These are phyloP conservation scores for Blastomyces emzantsi DNA, from an alignment of 2,329 filamentous ascomycete genomes.

Conservation along the genomic window DNA sequence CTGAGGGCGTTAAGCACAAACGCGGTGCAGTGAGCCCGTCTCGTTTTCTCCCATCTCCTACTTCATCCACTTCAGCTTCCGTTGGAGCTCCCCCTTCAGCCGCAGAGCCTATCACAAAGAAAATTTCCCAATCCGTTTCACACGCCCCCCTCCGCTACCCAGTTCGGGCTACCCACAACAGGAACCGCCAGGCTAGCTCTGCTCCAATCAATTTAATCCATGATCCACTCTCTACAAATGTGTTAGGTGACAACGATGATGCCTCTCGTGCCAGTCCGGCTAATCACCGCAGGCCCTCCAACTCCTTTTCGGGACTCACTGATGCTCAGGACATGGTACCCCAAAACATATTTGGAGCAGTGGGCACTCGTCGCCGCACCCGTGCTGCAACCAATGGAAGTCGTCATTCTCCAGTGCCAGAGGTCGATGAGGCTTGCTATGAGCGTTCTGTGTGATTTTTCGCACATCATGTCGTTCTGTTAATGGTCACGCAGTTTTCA, in stretches of 20 bases:
- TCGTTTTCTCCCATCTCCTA: background rate
- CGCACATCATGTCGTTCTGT: background rate
- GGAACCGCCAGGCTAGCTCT: conserved; percentile 2
- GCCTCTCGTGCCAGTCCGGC: background rate
- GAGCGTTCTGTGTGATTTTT: background rate
- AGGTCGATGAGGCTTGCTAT: conserved; percentile 4
- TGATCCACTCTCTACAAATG: background rate
- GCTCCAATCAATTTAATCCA: background rate
- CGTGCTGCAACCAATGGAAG: conserved; percentile 4
- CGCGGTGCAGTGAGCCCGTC: background rate
- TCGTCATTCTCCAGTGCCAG: conserved; percentile 3
- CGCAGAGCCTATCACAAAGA: background rate
- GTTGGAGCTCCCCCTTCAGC: background rate
- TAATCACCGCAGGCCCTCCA: background rate
- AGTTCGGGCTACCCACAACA: background rate
- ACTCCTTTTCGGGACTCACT: conserved; percentile 1
- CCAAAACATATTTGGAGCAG: background rate
- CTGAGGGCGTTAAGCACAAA: conserved; percentile 14
- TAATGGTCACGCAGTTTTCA: background rate
- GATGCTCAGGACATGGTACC: background rate
- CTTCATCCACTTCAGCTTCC: background rate
- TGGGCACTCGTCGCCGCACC: conserved; percentile 1
- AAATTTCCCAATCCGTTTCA: background rate
- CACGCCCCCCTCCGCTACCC: background rate
- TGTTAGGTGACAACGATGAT: background rate